Base-by-base conservation (phyloP, 2,329 filamentous ascomycete species). In the Microsporum audouinii region DNA sequence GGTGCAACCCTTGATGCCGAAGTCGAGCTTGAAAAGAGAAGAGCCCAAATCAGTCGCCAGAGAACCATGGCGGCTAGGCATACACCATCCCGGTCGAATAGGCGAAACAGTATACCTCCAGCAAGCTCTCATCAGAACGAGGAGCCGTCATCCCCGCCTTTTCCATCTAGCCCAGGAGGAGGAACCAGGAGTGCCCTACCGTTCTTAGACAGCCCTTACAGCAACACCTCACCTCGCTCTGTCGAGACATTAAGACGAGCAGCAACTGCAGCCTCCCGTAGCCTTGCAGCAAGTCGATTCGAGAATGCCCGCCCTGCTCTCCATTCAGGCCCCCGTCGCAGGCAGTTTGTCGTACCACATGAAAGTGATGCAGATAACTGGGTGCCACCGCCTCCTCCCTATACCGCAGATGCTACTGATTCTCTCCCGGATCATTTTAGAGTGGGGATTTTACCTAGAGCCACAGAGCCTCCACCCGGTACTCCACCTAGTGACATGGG, bases 311-410 rank as follows among this genome's bases (percentile, higher is more conserved):
- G 61, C 29, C 61, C 61, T n/a, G 45, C 59, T 27, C 56, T 43
- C 6, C 58, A 60, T 10, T n/a, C 33, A 2, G 58, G 47, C 4
- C 38, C 36, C 10, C 29, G 51, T 1, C 56, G 63, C 55, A 85
- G 86, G 5, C 80, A 85, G 47, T 79, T 82, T 47, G 87, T 91
- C 68, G 81, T 90, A 66, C 89, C 89, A 2, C 88, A 94, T 71
- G 89, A 94, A 72, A 92, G 88, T 65, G 89, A 94, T 70, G 88
- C 89, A 2, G 89, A 94, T 68, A 89, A 91, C 67, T 95, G 89
- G 89, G 87, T 91, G 3, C 88, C 89, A 3, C 89, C 89, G 3
- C 89, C 89, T 6, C 89, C 89, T 2, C 88, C 88, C 0, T 95
- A 95, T 63, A 71, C 68, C 27, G 71, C 67, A 6, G 69, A 75